Percentiles rank a stretch among this genome's conserved stretches.
Conservation (phyloP, 768 basidiomycete genomes). For the Leccinum broughii region DNA sequence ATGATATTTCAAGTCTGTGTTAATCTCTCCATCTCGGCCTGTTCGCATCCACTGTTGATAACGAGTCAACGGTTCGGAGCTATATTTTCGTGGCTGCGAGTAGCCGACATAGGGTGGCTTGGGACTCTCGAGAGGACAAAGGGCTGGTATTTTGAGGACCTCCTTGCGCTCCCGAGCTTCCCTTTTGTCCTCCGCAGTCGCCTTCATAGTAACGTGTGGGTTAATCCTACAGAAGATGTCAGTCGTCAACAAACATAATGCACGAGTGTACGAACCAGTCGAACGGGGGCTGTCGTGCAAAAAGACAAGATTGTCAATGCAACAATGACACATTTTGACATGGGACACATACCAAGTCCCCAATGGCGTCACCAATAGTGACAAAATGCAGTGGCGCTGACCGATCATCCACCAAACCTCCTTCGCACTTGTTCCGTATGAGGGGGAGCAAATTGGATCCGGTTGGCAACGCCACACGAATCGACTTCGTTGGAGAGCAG, state of each 20-base stretch:
- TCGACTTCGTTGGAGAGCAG: slow-evolving; percentile 38
- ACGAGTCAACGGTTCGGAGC: slow-evolving; percentile 40
- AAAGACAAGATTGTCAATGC: slow-evolving; percentile 1
- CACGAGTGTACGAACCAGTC: slow-evolving; percentile 53
- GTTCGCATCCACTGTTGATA: slow-evolving; percentile 46
- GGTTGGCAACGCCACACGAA: slow-evolving; percentile 44
- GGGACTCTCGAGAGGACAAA: slow-evolving; percentile 37
- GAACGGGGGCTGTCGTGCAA: slow-evolving; percentile 51
- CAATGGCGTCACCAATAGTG: slow-evolving; percentile 64
- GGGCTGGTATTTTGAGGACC: slow-evolving; percentile 44
- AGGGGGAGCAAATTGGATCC: slow-evolving; percentile 42
- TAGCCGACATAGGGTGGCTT: slow-evolving; percentile 45
- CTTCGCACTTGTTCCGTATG: slow-evolving; percentile 42
- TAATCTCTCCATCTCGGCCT: slow-evolving; percentile 13
- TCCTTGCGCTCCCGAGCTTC: slow-evolving; percentile 38
- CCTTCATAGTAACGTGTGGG: slow-evolving; percentile 46
- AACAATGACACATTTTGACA: slow-evolving; percentile 9
- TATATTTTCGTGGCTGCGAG: slow-evolving; percentile 43
- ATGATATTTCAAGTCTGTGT: slow-evolving; percentile 50
- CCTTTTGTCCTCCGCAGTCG: slow-evolving; percentile 35
- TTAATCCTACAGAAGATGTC: slow-evolving; percentile 46
- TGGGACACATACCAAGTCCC: slow-evolving; percentile 57
- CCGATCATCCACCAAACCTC: slow-evolving; percentile 35
- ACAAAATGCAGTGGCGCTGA: slow-evolving; percentile 59
- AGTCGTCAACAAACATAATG: background rate